A percentile compares a stretch with the other conserved stretches of the same genome.
phyloP scores from a whole-genome alignment of 345 rosid species.

The Corymbia maculata region DNA sequence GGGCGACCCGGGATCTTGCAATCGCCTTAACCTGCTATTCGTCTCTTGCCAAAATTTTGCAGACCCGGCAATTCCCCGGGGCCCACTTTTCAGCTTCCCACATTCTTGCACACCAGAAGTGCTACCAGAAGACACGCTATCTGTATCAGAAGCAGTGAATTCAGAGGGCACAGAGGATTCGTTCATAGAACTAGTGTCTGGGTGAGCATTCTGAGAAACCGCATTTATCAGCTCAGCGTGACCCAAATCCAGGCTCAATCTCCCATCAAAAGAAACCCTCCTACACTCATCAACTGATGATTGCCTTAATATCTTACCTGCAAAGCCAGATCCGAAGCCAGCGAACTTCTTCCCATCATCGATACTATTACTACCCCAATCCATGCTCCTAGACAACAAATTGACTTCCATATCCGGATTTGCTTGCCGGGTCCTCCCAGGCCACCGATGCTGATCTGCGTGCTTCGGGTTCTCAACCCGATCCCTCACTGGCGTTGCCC shows the following conservation, averaged over 20 bases:
- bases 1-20: conserved; percentile 85
- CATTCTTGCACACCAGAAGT: conserved; percentile 45
- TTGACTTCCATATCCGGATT: conserved; percentile 6
- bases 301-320: conserved; percentile 39
- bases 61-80: conserved; percentile 39
- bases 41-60: conserved; percentile 97
- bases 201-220: not conserved
- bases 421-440: conserved; percentile 45
- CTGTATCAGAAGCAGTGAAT: conserved; percentile 62
- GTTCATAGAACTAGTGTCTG: conserved; percentile 15
- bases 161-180: conserved; percentile 43
- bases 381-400: conserved; percentile 44
- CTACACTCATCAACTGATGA: conserved; percentile 43
- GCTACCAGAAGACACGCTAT: conserved; percentile 76
- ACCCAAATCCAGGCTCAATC: conserved; percentile 44
- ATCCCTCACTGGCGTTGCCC: conserved; percentile 49
- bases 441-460: conserved; percentile 63
- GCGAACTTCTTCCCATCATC: conserved; percentile 15
- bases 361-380: conserved; percentile 8
- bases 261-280: conserved; percentile 34
- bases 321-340: conserved; percentile 53
- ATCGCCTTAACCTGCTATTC: conserved; percentile 73
- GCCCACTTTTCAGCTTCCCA: conserved; percentile 38
- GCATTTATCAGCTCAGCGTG: conserved; percentile 15
- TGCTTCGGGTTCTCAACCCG: conserved; percentile 50